A percentile compares a stretch with the other conserved stretches of the same genome.
phyloP scores from a whole-genome alignment of 108 stramenopile genomes.

The Nitzschia palea region DNA sequence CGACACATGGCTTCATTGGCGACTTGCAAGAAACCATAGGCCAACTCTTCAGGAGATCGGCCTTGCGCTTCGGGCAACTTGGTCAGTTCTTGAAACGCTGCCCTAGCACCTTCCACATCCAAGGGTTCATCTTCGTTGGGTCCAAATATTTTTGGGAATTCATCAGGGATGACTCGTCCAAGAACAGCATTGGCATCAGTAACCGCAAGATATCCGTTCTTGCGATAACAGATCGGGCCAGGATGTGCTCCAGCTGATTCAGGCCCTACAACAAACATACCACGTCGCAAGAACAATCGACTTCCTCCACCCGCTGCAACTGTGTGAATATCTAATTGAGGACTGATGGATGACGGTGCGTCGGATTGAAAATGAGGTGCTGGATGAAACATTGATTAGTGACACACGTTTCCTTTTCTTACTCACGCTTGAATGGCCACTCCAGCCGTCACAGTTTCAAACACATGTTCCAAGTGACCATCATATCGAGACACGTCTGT shows the following conservation, averaged over 20 bases:
- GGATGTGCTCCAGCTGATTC: slow-evolving; percentile 97
- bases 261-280: slow-evolving; percentile 96
- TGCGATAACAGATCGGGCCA: slow-evolving; percentile 98
- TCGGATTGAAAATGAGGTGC: neutral
- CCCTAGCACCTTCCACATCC: slow-evolving; percentile 85
- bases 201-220: slow-evolving; percentile 95
- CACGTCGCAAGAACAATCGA: slow-evolving; percentile 86
- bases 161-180: slow-evolving; percentile 88
- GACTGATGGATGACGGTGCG: slow-evolving; percentile 38
- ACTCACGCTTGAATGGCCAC: slow-evolving; percentile 86
- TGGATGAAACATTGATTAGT: neutral
- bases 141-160: slow-evolving; percentile 97
- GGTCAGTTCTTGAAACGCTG: slow-evolving; percentile 80
- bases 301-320: slow-evolving; percentile 95
- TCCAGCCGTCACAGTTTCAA: slow-evolving; percentile 96
- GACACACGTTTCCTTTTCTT: neutral
- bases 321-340: slow-evolving; percentile 98
- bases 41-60: slow-evolving; percentile 83
- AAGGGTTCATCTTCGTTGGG: slow-evolving; percentile 94
- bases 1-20: slow-evolving; percentile 99
- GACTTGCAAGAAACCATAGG: slow-evolving; percentile 95
- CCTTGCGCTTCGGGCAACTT: slow-evolving; percentile 64
- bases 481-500: slow-evolving; percentile 94
- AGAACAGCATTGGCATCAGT: slow-evolving; percentile 98
- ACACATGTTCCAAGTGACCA: slow-evolving; percentile 90